Conservation (phyloP, 2,329 filamentous ascomycete species). For the Rhinocladiella mackenziei region DNA sequence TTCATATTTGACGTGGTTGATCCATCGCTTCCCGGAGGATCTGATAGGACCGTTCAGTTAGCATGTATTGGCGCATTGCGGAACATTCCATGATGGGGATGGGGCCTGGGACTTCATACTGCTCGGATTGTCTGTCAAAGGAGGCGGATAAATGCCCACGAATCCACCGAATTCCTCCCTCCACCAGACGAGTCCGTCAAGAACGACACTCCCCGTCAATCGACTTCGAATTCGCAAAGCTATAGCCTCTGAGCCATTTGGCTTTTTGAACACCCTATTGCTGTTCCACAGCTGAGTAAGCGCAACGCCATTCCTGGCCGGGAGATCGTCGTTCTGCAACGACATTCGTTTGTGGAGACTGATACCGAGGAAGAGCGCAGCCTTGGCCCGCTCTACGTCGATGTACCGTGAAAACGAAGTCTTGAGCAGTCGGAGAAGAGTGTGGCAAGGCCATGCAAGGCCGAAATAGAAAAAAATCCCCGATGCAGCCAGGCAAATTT, state of each 20-base stretch:
- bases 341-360: conserved; percentile 40
- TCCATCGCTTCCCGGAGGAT: conserved; percentile 3
- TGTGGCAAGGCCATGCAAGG: conserved; percentile 33
- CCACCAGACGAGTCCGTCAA: conserved; percentile 44
- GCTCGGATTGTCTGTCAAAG: conserved; percentile 14
- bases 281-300: conserved; percentile 42
- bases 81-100: too few relatives aligned
- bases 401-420: conserved; percentile 32
- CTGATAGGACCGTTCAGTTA: conserved; percentile 9
- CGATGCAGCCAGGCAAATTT: conserved; percentile 11
- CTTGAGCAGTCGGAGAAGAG: conserved; percentile 40
- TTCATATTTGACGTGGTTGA: background rate
- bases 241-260: conserved; percentile 37
- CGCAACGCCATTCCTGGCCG: conserved; percentile 34
- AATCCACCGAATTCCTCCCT: conserved; percentile 38
- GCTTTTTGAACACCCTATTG: conserved; percentile 38
- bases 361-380: conserved; percentile 37
- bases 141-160: conserved; percentile 22
- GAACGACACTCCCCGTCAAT: conserved; percentile 36
- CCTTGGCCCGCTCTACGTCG: conserved; percentile 35
- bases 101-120: conserved; percentile 10
- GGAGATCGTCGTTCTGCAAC: conserved; percentile 36
- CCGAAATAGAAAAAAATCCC: conserved; percentile 32
- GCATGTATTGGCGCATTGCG: too few relatives aligned
- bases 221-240: conserved; percentile 40